A percentile compares a stretch with the other conserved stretches of the same genome.
These are phyloP conservation scores for Chrysosphaeria jannelii DNA, from an alignment of 2,329 filamentous ascomycete species.

Conservation along the genomic window DNA sequence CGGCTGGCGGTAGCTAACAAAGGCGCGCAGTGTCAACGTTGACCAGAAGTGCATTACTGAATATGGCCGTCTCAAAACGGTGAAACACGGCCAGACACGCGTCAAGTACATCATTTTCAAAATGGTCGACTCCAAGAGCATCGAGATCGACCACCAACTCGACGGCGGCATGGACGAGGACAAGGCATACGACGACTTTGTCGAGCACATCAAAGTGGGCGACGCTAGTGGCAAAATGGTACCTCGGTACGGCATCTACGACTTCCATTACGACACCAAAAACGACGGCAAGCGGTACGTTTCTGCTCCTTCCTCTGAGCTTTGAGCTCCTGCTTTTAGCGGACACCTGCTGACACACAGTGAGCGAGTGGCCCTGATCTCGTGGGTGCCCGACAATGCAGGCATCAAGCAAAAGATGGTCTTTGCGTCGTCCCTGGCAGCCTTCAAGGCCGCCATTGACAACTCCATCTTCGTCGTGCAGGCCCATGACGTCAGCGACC, in stretches of 20 bases:
- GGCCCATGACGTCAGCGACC: conserved; percentile 59
- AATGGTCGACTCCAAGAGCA: conserved; percentile 58
- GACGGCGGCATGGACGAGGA: too few relatives aligned
- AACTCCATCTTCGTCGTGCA: conserved; percentile 51
- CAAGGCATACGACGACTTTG: conserved; percentile 41
- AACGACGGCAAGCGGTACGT: conserved; percentile 41
- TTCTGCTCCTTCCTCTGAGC: not conserved
- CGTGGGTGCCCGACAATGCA: conserved; percentile 60
- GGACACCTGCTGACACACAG: conserved; percentile 46
- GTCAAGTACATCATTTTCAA: conserved; percentile 78
- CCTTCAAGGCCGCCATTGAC: conserved; percentile 49
- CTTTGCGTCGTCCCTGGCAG: conserved; percentile 70
- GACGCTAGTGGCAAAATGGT: conserved; percentile 31
- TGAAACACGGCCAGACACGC: too few relatives aligned
- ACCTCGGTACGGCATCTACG: conserved; percentile 56
- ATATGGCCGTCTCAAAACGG: conserved; percentile 59
- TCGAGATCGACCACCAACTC: conserved; percentile 64
- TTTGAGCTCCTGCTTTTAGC: not conserved
- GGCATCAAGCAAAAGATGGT: conserved; percentile 65
- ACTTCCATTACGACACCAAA: conserved; percentile 45
- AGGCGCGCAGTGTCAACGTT: too few relatives aligned
- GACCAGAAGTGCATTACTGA: conserved; percentile 38
- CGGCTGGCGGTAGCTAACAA: too few relatives aligned
- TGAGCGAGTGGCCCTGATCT: conserved; percentile 49
- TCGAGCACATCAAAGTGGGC: too few relatives aligned